Conservation (phyloP, 257 asterid genomes). For the Phtheirospermum japonicum region DNA sequence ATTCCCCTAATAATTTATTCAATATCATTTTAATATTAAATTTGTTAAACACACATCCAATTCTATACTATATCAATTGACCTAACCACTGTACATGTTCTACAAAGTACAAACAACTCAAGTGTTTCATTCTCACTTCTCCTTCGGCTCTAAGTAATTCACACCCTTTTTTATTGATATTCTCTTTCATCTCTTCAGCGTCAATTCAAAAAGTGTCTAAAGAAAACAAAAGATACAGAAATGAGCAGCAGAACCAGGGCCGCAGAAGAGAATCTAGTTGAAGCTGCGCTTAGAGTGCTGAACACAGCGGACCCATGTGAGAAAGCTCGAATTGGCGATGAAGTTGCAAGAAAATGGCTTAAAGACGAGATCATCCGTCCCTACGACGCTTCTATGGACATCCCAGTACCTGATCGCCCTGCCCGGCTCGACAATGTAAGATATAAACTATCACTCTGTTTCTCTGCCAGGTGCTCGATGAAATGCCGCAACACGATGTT, state of each 20-base stretch:
- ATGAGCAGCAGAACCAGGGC: constrained; percentile 33
- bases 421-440: constrained; percentile 60
- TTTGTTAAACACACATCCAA: too few species aligned
- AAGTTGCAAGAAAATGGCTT: constrained; percentile 71
- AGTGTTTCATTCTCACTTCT: too few species aligned
- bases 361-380: constrained; percentile 49
- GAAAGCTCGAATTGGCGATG: constrained; percentile 82
- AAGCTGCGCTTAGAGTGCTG: constrained; percentile 72
- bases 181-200: not conserved
- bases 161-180: not conserved
- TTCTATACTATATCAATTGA: too few species aligned
- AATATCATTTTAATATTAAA: too few species aligned
- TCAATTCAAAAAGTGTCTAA: not conserved
- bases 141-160: too few species aligned
- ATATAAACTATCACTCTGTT: not conserved
- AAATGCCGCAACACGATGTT: constrained; percentile 35
- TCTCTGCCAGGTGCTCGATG: constrained; percentile 40
- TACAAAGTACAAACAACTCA: too few species aligned
- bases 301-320: constrained; percentile 81
- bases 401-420: constrained; percentile 72
- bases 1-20: too few species aligned
- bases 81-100: too few species aligned
- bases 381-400: constrained; percentile 42
- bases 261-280: constrained; percentile 60
- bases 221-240: constrained; percentile 10